Evolutionary conservation across 352 stramenopile genomes (phyloP).

Genomic region (Pythium sp.): DNA sequence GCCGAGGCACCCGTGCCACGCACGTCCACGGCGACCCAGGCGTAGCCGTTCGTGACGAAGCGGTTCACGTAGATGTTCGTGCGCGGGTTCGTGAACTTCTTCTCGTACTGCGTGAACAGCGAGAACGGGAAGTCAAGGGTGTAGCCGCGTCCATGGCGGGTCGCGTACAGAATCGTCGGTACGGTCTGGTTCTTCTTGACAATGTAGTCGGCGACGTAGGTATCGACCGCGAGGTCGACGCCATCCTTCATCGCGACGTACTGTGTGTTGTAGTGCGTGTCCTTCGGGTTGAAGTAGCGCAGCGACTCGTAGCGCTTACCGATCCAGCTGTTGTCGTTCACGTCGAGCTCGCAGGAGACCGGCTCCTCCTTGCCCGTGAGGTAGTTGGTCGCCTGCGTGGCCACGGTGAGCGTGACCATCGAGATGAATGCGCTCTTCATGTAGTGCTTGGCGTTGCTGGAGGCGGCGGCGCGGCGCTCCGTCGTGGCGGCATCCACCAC

Average conservation of each 20-base stretch:
- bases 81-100: slow-evolving; percentile 79
- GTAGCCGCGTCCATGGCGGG: slow-evolving; percentile 78
- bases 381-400: slow-evolving; percentile 53
- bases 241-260: slow-evolving; percentile 74
- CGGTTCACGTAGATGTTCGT: slow-evolving; percentile 71
- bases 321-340: slow-evolving; percentile 82
- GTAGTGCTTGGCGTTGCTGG: slow-evolving; percentile 56
- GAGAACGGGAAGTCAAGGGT: slow-evolving; percentile 78
- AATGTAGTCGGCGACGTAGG: slow-evolving; percentile 69
- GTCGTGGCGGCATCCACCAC: slow-evolving; percentile 24
- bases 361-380: slow-evolving; percentile 59
- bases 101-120: slow-evolving; percentile 58
- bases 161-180: slow-evolving; percentile 68
- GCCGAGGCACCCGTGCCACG: slow-evolving; percentile 73
- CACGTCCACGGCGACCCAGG: slow-evolving; percentile 74
- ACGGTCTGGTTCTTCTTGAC: slow-evolving; percentile 55
- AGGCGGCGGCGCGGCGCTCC: slow-evolving; percentile 19
- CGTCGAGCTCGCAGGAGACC: slow-evolving; percentile 47
- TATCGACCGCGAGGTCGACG: slow-evolving; percentile 68
- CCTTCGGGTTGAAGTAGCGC: slow-evolving; percentile 74
- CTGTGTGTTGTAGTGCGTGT: slow-evolving; percentile 65
- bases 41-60: slow-evolving; percentile 73
- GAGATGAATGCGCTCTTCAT: slow-evolving; percentile 77
- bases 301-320: slow-evolving; percentile 63
- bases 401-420: slow-evolving; percentile 67